Conservation (phyloP, 176 grass and related monocot genomes). For the Ensete ventricosum region DNA sequence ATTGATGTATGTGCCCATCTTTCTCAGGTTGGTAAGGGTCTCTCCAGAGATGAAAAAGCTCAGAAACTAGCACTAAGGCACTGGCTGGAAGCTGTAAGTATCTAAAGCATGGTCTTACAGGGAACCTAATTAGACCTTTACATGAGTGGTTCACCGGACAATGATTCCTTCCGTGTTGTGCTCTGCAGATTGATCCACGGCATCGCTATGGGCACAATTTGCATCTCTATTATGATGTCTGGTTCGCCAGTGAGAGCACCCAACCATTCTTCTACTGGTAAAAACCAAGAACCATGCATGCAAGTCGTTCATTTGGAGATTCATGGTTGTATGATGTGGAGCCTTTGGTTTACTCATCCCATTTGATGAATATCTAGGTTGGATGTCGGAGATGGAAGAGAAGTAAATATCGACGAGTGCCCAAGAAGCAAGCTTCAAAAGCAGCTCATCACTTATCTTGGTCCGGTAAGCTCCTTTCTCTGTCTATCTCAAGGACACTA, state of each 20-base stretch:
- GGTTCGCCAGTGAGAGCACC: slow-evolving; percentile 61
- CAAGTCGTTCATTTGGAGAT: neutral
- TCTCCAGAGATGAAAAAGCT: slow-evolving; percentile 81
- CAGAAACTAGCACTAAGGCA: slow-evolving; percentile 84
- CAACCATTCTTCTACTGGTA: slow-evolving; percentile 99
- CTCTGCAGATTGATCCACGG: slow-evolving; percentile 71
- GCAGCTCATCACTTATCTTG: slow-evolving; percentile 79
- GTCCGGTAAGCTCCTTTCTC: slow-evolving; percentile 40
- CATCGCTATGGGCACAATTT: slow-evolving; percentile 89
- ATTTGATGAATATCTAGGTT: slow-evolving; percentile 27
- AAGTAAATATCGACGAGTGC: slow-evolving; percentile 49
- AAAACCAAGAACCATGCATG: neutral
- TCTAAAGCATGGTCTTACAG: neutral
- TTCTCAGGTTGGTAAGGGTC: slow-evolving; percentile 69
- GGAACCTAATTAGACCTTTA: neutral
- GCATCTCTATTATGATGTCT: slow-evolving; percentile 81
- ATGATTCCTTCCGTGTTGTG: neutral
- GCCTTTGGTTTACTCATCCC: neutral
- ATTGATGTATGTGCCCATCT: slow-evolving; percentile 5
- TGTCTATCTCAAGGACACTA: neutral
- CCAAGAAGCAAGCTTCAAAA: slow-evolving; percentile 55
- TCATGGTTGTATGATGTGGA: neutral
- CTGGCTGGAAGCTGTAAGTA: slow-evolving; percentile 84
- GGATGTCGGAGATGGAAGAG: slow-evolving; percentile 67
- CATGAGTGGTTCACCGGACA: slow-evolving; percentile 1